A percentile compares a stretch with the other conserved stretches of the same genome.
phyloP scores from a whole-genome alignment of 257 asterid genomes.

The Nicotiana tomentosiformis region DNA sequence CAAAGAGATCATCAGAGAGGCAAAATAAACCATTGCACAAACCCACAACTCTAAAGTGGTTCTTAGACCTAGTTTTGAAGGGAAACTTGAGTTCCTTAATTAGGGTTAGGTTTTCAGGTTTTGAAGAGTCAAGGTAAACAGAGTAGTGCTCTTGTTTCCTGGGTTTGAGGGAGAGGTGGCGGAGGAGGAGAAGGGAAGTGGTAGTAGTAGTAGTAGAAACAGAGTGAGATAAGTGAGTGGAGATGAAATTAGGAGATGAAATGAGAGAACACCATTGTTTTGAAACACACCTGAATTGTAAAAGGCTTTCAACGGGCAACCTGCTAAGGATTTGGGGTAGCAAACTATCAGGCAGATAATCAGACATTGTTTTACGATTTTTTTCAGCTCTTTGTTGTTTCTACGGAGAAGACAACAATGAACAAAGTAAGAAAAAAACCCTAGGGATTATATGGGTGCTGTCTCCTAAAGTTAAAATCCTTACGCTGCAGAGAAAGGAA shows the following conservation, averaged over 20 bases:
- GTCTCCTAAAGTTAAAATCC: too few relatives aligned
- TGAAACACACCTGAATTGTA: slow-evolving; percentile 17
- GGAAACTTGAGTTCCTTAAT: slow-evolving; percentile 10
- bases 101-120: neutral
- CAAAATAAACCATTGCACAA: slow-evolving; percentile 17
- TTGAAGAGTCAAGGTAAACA: neutral
- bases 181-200: neutral
- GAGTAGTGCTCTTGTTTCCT: neutral
- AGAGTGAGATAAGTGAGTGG: neutral
- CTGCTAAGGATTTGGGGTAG: neutral
- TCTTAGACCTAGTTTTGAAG: neutral
- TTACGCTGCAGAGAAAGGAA: too few relatives aligned
- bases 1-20: neutral
- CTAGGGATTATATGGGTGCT: neutral
- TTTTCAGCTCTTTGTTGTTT: neutral
- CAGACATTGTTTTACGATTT: neutral
- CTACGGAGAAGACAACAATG: neutral
- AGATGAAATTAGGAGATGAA: slow-evolving; percentile 4
- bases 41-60: slow-evolving; percentile 8
- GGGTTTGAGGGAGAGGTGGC: neutral
- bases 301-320: slow-evolving; percentile 12
- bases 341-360: slow-evolving; percentile 7
- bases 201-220: neutral
- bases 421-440: neutral
- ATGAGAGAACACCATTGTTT: slow-evolving; percentile 8